Percentiles rank a stretch among this genome's conserved stretches.
These are phyloP conservation scores for Proliferodiscus dingleyae DNA, from an alignment of 2,329 filamentous ascomycete genomes.

Conservation along the genomic window DNA sequence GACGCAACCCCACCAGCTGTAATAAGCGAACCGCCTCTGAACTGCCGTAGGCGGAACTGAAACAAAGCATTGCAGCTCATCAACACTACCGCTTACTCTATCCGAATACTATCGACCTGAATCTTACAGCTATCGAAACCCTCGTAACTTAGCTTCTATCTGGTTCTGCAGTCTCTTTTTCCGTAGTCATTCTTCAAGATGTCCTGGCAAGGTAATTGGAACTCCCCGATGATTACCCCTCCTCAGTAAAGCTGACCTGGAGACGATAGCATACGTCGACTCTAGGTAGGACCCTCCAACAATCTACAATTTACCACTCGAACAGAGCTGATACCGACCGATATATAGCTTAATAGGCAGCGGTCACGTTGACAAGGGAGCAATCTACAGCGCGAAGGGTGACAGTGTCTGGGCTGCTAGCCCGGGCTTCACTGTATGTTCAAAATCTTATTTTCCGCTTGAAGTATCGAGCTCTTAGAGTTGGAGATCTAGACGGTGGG, in stretches of 20 bases:
- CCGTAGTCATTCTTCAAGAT: constrained; percentile 40
- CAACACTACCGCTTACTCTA: constrained; percentile 10
- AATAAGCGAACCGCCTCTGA: background rate
- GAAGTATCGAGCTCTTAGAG: background rate
- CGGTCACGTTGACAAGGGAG: constrained; percentile 76
- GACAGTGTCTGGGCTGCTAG: constrained; percentile 75
- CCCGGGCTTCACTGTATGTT: constrained; percentile 51
- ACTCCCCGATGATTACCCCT: constrained; percentile 24
- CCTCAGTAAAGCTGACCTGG: constrained; percentile 21
- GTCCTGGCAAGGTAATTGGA: constrained; percentile 68
- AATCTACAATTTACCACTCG: no score
- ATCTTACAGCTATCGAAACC: no score
- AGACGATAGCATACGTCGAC: constrained; percentile 52
- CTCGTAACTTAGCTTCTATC: background rate
- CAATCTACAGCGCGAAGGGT: constrained; percentile 76
- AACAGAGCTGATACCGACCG: constrained; percentile 21
- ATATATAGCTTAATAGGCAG: constrained; percentile 67
- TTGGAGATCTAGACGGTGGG: background rate
- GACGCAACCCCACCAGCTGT: background rate
- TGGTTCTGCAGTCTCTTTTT: constrained; percentile 7
- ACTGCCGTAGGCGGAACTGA: background rate
- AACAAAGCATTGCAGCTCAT: constrained; percentile 4
- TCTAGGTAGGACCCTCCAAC: constrained; percentile 45
- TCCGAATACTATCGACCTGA: constrained; percentile 5
- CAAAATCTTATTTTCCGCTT: background rate